These are phyloP conservation scores for Martiniozyma asiatica DNA, from an alignment of 1,139 yeast genomes.

Conservation along the genomic window DNA sequence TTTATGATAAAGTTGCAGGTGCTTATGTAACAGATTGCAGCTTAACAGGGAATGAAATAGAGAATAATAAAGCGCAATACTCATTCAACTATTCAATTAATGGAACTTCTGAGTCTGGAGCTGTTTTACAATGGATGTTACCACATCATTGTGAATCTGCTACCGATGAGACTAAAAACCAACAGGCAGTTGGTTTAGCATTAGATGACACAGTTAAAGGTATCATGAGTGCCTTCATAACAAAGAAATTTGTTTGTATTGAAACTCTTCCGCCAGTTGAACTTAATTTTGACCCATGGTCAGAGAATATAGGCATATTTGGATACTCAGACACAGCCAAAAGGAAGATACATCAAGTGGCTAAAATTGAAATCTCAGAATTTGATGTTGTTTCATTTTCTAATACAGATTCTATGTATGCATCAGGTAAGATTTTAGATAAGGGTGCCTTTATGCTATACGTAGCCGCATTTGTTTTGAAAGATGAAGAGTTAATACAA, in stretches of 20 bases:
- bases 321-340: constrained; percentile 31
- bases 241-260: constrained; percentile 36
- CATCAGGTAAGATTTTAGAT: constrained; percentile 62
- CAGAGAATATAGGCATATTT: constrained; percentile 23
- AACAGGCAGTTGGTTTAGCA: constrained; percentile 25
- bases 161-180: neutral
- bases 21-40: constrained; percentile 27
- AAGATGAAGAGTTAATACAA: constrained; percentile 36
- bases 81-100: constrained; percentile 25
- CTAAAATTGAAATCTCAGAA: constrained; percentile 36
- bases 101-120: constrained; percentile 24
- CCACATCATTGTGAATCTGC: constrained; percentile 54
- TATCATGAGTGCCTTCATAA: constrained; percentile 43
- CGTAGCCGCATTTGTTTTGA: constrained; percentile 44
- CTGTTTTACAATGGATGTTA: constrained; percentile 35
- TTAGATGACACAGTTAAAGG: constrained; percentile 66
- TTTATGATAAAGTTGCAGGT: constrained; percentile 48
- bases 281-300: constrained; percentile 49
- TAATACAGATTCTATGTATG: constrained; percentile 62
- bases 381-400: constrained; percentile 46
- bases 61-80: constrained; percentile 20
- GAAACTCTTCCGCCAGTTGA: constrained; percentile 37
- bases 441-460: constrained; percentile 65
- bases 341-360: constrained; percentile 34
- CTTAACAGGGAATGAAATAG: constrained; percentile 10